phyloP scores from a whole-genome alignment of 2,329 filamentous ascomycete genomes.

The Chrysoporthe deuterocubensis region DNA sequence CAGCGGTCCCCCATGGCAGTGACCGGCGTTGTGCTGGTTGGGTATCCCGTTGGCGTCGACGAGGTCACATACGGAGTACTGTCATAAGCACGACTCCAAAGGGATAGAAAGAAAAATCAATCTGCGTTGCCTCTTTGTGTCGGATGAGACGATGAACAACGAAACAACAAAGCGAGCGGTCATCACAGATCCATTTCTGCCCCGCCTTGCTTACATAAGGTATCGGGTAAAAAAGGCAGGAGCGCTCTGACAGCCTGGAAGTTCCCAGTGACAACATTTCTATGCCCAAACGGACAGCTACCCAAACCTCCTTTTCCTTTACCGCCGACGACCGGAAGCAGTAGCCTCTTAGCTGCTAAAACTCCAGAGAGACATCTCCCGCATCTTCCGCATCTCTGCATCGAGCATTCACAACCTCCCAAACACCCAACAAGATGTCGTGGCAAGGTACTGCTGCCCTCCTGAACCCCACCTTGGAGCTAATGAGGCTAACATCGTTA shows the following conservation, averaged over 20 bases:
- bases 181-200: constrained; percentile 7
- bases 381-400: constrained; percentile 19
- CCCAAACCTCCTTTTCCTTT: constrained; percentile 4
- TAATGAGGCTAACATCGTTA: constrained; percentile 37
- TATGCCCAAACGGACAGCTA: constrained; percentile 24
- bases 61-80: background rate
- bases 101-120: background rate
- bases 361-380: constrained; percentile 12
- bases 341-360: constrained; percentile 2
- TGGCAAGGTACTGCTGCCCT: constrained; percentile 66
- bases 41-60: background rate
- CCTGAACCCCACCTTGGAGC: constrained; percentile 33
- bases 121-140: background rate
- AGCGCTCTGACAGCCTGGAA: constrained; percentile 3
- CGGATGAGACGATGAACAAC: constrained; percentile 15
- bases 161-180: constrained; percentile 1
- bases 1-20: background rate
- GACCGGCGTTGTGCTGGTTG: background rate
- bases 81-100: background rate
- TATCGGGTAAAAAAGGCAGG: constrained; percentile 5
- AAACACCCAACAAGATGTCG: constrained; percentile 59
- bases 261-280: constrained; percentile 17
- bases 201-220: constrained; percentile 28
- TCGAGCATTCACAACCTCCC: constrained; percentile 25
- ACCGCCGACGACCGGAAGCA: constrained; percentile 18